Evolutionary conservation across 257 asterid species (phyloP), one percentile per base, ranked within the genome.

Genomic region (Solanum tacnaense): DNA sequence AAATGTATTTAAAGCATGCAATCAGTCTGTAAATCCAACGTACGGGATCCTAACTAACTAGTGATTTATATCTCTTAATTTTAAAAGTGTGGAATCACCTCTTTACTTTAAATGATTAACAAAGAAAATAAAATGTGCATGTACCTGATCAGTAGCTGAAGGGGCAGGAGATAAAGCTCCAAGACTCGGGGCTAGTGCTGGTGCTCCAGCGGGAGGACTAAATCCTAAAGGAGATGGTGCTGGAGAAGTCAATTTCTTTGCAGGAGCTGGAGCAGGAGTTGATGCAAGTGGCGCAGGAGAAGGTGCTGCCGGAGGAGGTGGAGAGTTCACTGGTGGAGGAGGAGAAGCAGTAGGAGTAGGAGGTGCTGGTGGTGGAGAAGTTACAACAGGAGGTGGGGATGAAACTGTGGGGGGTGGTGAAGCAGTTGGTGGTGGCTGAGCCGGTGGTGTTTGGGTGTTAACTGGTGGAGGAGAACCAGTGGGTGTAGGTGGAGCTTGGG

Each of bases 381-480:
- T 44, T 29, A 68, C 84, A 0, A 74, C 32, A 27, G 89, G 87
- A 21, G 89, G 87, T n/a, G 89, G 89, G 35, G 87, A 60, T 35
- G 87, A 56, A 13, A 84, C 76, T n/a, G 46, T 5, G 76, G 87
- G 87, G 12, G 87, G 78, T 20, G 87, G 87, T 58, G 78, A 84
- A 41, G 87, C 52, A 62, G 87, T 60, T 27, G 92, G 88, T 0
- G 97, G 89, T 3, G 94, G 89, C 1, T 92, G 89, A 9, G 91
- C 20, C 0, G 92, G 78, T 1, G 93, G 91, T 3, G 93, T 85
- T 5, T 91, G 78, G 27, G 90, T 58, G 27, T 89, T 73, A 0
- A 95, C 91, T 1, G 95, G 86, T 3, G 92, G 88, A 44, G 95
- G 58, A 7, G 95, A 75, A 16, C 91, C 82, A 35, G 94, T 87